Evolutionary conservation across 2,329 filamentous ascomycete genomes (phyloP), one percentile per base, ranked within the genome.

Genomic region (Shiraia bambusicola): DNA sequence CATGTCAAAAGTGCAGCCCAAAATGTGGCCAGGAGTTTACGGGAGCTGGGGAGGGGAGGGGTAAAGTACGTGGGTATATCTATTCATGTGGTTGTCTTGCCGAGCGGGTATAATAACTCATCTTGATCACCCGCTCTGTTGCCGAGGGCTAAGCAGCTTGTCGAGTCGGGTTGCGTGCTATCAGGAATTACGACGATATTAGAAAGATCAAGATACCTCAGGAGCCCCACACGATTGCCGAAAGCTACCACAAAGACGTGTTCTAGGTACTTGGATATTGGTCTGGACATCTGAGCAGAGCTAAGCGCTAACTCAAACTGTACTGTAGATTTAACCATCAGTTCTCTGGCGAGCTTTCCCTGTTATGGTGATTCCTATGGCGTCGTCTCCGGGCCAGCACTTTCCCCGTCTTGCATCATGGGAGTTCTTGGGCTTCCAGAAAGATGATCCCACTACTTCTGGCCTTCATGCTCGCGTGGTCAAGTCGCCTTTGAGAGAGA

Each of bases 391-490:
- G 28, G 27, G 43, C 9, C 49, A 45, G 17, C 53, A 41, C 47
- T 53, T 49, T 34, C 36, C 52, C 15, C 50, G 52, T 14, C 52
- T 51, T 31, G 54, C 52, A 27, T 59, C 65, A 17, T 59, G 54
- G 47, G 52, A 56, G 15, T 60, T 67, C 24, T 27, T 66, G 13
- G 54, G 61, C 14, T 47, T 67, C n/a, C 54, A 63, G 22, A 52
- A 56, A 29, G 47, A 61, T 14, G 58, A 64, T n/a, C 40, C 67
- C 15, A 59, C 66, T 27, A 63, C 56, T 3, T 55, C 57, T 15
- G 50, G 49, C 29, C 51, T 67, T 6, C 48, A 60, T 10, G 51
- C 53, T 6, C 55, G 54, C n/a, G 25, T 61, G 13, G 40, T 67
- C 14, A 45, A 47, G 8, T 48, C 52, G 6, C 37, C 52, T 12